Evolutionary conservation across 495 filamentous ascomycete genomes (phyloP), one percentile per base, ranked within the genome.

Genomic region (Bacidia rubella): DNA sequence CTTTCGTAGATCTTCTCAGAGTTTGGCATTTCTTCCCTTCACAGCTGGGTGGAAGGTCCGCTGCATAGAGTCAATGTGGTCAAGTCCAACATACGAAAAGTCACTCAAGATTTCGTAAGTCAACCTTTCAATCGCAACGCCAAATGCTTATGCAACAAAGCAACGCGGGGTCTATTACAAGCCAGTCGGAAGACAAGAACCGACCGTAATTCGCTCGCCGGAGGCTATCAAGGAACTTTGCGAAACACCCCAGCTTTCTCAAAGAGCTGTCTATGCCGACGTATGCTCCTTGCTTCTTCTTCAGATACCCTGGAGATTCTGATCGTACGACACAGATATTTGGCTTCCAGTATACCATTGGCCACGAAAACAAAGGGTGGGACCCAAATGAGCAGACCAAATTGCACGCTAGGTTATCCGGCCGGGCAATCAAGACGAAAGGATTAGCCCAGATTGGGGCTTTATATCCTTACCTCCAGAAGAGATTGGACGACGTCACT

Each of bases 321-420:
- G 44, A 50, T 19, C 29, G 35, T n/a, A 54, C 19, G 20, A 12
- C 19, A 46, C 24, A 55, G 38, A 60, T 60, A 32, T 57, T 57
- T 25, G 51, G 57, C 11, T 60, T 57, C 41, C 27, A 51, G 42
- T 41, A 54, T 46, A 58, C 56, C 2, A 20, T 61, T 25, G 55
- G 50, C 17, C 20, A 53, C 22, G 39, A 25, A 19, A 24, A 49
- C 12, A 20, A 25, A 11, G 12, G 24, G n/a, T 27, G 17, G 12
- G 47, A 61, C 40, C 56, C 54, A 19, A 38, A 54, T 40, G 59
- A 61, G 32, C 27, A 41, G 25, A 52, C 40, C 0, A 50, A 23
- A 12, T 12, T 46, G 17, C 38, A 44, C 19, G 32, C 49, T n/a
- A 46, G 59, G 10, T 48, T 61, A 1, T 58, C 49, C 35, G 35